Percentiles rank a stretch among this genome's conserved stretches.
These are phyloP conservation scores for Clavispora santaluciae DNA, from an alignment of 805 yeast species.

Conservation along the genomic window DNA sequence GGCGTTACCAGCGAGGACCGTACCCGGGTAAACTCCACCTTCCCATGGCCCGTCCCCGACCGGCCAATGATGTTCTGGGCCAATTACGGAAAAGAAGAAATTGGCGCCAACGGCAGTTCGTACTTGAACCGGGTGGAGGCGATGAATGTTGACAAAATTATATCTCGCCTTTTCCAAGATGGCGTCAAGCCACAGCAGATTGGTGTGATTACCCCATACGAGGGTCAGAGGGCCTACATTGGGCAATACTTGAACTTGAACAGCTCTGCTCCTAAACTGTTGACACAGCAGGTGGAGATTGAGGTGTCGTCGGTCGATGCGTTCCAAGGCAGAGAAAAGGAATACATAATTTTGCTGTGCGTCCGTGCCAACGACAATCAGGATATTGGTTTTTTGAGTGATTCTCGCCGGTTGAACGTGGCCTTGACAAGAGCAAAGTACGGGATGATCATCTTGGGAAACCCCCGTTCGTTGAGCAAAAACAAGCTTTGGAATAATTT, in stretches of 20 bases:
- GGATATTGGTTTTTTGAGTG: conserved; percentile 39
- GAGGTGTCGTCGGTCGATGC: conserved; percentile 69
- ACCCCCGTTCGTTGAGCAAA: conserved; percentile 69
- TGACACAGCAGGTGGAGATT: conserved; percentile 60
- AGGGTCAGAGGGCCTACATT: conserved; percentile 84
- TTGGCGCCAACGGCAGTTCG: conserved; percentile 75
- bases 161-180: conserved; percentile 66
- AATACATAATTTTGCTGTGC: conserved; percentile 39
- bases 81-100: conserved; percentile 82
- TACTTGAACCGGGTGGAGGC: conserved; percentile 86
- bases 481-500: conserved; percentile 76
- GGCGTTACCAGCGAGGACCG: conserved; percentile 82
- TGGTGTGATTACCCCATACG: conserved; percentile 92
- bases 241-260: conserved; percentile 72
- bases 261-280: conserved; percentile 38
- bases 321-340: conserved; percentile 43
- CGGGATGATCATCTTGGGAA: conserved; percentile 60
- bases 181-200: conserved; percentile 69
- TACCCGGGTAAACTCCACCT: conserved; percentile 45
- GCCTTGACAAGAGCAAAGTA: conserved; percentile 42
- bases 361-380: conserved; percentile 41
- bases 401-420: conserved; percentile 41
- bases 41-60: conserved; percentile 89
- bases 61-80: conserved; percentile 97
- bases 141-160: conserved; percentile 75